These are phyloP conservation scores for Byssochlamys sp. DNA, from an alignment of 2,329 filamentous ascomycete genomes.

Conservation along the genomic window DNA sequence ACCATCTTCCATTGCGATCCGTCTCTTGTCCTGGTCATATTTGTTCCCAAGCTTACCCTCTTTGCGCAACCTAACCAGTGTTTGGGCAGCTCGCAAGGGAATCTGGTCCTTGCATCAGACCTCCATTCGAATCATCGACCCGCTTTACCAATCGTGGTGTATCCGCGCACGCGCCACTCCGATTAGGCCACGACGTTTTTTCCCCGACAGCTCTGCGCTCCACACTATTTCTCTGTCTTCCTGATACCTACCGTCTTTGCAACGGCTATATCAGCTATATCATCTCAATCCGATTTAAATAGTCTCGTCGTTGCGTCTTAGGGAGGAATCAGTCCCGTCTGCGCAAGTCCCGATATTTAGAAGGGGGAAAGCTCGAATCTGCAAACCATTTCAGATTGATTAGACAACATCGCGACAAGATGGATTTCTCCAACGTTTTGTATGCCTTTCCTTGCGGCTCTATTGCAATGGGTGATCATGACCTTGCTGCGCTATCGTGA, in stretches of 20 bases:
- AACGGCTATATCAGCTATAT: neutral
- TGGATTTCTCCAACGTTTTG: constrained; percentile 92
- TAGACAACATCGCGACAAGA: constrained; percentile 33
- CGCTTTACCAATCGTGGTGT: neutral
- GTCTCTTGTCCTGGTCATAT: neutral
- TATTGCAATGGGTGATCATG: neutral
- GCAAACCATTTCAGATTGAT: neutral
- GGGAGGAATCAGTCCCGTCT: neutral
- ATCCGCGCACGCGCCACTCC: neutral
- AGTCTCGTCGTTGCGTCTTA: neutral
- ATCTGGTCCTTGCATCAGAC: neutral
- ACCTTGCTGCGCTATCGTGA: constrained; percentile 1
- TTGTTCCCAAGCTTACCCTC: neutral
- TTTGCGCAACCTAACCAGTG: neutral
- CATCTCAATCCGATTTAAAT: neutral
- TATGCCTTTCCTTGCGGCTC: constrained; percentile 42
- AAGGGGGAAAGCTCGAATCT: neutral
- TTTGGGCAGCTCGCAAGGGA: neutral
- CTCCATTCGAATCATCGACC: neutral
- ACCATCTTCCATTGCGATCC: neutral
- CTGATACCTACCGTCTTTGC: neutral
- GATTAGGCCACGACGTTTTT: neutral
- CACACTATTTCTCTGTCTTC: neutral
- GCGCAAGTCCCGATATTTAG: neutral
- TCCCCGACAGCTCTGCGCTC: neutral